These are phyloP conservation scores for Beta lomatogona DNA, from an alignment of 179 eudicot genomes.

Conservation along the genomic window DNA sequence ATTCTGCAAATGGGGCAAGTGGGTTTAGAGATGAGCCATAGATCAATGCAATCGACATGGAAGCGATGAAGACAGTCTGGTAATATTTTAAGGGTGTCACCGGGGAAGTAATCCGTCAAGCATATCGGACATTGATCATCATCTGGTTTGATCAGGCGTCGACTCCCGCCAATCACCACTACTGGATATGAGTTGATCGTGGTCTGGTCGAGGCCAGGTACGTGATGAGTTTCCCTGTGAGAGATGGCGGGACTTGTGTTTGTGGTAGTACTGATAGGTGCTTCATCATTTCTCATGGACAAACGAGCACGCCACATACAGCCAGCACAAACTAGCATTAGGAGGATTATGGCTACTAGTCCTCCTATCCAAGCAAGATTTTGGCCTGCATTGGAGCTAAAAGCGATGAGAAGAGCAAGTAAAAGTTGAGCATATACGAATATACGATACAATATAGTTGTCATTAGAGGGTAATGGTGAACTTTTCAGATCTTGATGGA, in stretches of 20 bases:
- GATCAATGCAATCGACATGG: constrained; percentile 28
- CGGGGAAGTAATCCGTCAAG: constrained; percentile 15
- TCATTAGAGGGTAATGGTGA: background rate
- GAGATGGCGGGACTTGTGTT: background rate
- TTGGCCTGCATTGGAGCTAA: background rate
- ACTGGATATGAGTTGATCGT: constrained; percentile 29
- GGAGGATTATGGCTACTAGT: too few species aligned
- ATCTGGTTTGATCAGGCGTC: constrained; percentile 14
- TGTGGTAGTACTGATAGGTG: background rate
- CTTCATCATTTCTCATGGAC: background rate
- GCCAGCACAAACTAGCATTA: too few species aligned
- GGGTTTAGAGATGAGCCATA: constrained; percentile 19
- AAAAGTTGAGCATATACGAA: background rate
- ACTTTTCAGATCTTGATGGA: too few species aligned
- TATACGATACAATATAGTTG: background rate
- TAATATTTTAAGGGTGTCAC: constrained; percentile 2
- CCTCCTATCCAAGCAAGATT: background rate
- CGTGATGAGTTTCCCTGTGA: too few species aligned
- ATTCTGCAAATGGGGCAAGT: constrained; percentile 33
- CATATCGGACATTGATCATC: constrained; percentile 30
- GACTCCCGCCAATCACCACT: constrained; percentile 22
- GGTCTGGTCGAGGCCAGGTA: constrained; percentile 12
- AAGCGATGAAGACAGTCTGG: constrained; percentile 33
- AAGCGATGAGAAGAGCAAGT: too few species aligned
- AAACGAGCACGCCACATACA: background rate